Percentiles rank a stretch among this genome's conserved stretches.
Evolutionary conservation across 164 flowering plant genomes (phyloP).

Genomic region (Cinnamomum chago): DNA sequence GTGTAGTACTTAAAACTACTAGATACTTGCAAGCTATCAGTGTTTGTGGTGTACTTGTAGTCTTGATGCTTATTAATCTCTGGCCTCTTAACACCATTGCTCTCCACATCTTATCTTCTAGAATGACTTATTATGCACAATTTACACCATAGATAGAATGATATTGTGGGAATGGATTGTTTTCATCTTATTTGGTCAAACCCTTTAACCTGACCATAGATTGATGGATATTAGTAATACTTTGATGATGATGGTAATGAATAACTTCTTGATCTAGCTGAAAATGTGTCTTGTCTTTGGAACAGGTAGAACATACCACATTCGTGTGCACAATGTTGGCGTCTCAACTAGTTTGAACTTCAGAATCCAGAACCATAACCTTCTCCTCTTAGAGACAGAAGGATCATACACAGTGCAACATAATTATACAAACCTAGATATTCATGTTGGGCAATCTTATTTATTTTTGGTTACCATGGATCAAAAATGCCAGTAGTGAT

Average conservation of each 20-base stretch:
- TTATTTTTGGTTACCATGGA: constrained; percentile 93
- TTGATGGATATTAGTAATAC: too few relatives aligned
- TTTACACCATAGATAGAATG: neutral
- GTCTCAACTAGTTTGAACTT: constrained; percentile 87
- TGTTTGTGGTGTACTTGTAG: too few relatives aligned
- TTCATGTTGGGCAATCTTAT: constrained; percentile 97
- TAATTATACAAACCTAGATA: constrained; percentile 87
- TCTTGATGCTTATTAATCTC: too few relatives aligned
- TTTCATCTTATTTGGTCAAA: too few relatives aligned
- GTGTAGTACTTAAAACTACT: too few relatives aligned
- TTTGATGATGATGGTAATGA: too few relatives aligned
- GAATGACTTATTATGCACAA: neutral
- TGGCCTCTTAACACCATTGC: too few relatives aligned
- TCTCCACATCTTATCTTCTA: too few relatives aligned
- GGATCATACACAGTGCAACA: constrained; percentile 96
- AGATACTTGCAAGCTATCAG: too few relatives aligned
- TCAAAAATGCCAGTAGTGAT: constrained; percentile 88
- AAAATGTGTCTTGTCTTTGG: constrained; percentile 5
- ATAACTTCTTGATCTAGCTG: neutral
- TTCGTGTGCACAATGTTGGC: constrained; percentile 94
- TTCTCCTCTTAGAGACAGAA: constrained; percentile 81
- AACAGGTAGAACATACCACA: constrained; percentile 87
- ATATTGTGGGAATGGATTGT: neutral
- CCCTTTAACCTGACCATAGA: too few relatives aligned
- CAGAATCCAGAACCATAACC: constrained; percentile 83